Evolutionary conservation across 2,329 filamentous ascomycete genomes (phyloP).

Genomic region (Fusarium chlamydosporum): DNA sequence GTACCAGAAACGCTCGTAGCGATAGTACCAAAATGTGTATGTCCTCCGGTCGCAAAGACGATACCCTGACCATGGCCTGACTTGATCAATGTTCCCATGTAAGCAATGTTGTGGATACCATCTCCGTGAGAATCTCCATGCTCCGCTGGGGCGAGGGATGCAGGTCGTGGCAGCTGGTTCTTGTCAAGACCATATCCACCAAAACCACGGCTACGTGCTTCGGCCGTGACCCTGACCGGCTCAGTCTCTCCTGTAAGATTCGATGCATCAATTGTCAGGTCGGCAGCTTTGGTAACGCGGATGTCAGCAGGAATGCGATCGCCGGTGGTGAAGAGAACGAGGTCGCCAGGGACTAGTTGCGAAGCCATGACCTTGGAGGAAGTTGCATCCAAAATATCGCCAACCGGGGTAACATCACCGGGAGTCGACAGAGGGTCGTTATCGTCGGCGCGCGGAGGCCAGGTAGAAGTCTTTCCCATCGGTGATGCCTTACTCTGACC

Average conservation of each 20-base stretch:
- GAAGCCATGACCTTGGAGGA: constrained; percentile 89
- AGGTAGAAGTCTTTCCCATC: constrained; percentile 58
- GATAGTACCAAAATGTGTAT: constrained; percentile 96
- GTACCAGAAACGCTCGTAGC: constrained; percentile 94
- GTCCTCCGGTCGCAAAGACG: constrained; percentile 94
- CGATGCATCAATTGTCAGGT: constrained; percentile 94
- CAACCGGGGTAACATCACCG: constrained; percentile 71
- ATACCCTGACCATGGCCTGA: constrained; percentile 96
- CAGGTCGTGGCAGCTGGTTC: constrained; percentile 54
- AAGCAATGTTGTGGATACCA: constrained; percentile 90
- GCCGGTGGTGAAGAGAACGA: constrained; percentile 94
- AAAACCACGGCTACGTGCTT: constrained; percentile 62
- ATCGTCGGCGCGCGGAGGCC: constrained; percentile 63
- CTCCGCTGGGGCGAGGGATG: constrained; percentile 62
- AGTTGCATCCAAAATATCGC: constrained; percentile 75
- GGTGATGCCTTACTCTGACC: constrained; percentile 58
- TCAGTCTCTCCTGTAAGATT: constrained; percentile 98
- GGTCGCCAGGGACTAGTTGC: constrained; percentile 90
- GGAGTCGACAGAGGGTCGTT: constrained; percentile 59
- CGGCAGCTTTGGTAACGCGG: constrained; percentile 89
- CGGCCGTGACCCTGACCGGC: constrained; percentile 83
- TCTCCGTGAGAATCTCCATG: constrained; percentile 74
- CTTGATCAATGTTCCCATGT: constrained; percentile 97
- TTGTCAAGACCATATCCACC: constrained; percentile 51
- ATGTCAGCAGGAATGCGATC: constrained; percentile 97